Evolutionary conservation across 1,139 yeast genomes (phyloP).

Genomic region (Yamadazyma buinensis): DNA sequence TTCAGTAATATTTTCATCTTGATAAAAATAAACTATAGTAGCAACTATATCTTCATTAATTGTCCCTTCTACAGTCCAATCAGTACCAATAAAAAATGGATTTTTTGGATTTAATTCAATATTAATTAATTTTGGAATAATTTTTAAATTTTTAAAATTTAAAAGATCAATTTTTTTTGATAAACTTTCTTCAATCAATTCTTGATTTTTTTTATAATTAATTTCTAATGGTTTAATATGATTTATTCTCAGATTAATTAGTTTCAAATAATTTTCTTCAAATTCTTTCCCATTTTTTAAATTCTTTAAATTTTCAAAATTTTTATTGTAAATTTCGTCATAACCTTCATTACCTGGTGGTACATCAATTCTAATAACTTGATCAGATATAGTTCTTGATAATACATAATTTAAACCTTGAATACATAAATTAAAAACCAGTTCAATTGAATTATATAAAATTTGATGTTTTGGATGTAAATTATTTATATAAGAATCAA

Average conservation of each 20-base stretch:
- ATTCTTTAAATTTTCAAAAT: no score
- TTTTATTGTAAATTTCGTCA: constrained; percentile 1
- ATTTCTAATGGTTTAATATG: constrained; percentile 1
- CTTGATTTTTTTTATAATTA: background rate
- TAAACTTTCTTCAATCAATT: constrained; percentile 11
- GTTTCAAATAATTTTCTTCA: constrained; percentile 3
- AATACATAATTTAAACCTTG: constrained; percentile 30
- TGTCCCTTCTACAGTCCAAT: constrained; percentile 47
- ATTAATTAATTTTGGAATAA: constrained; percentile 38
- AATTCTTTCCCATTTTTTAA: no score
- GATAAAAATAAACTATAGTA: constrained; percentile 41
- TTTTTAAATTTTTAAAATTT: constrained; percentile 24
- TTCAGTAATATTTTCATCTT: constrained; percentile 35
- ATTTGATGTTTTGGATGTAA: constrained; percentile 27
- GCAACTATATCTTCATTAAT: constrained; percentile 42
- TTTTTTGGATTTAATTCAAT: constrained; percentile 42
- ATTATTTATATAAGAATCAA: constrained; percentile 37
- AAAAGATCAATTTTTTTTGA: constrained; percentile 16
- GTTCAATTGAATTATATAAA: constrained; percentile 25
- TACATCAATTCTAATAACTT: constrained; percentile 13
- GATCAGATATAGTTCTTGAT: constrained; percentile 20
- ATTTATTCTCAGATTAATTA: constrained; percentile 9
- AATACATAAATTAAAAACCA: constrained; percentile 23
- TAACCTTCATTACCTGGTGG: constrained; percentile 18
- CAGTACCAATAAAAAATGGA: constrained; percentile 37